These are phyloP conservation scores for Kwoniella sp. DNA, from an alignment of 768 basidiomycete species.

Conservation along the genomic window DNA sequence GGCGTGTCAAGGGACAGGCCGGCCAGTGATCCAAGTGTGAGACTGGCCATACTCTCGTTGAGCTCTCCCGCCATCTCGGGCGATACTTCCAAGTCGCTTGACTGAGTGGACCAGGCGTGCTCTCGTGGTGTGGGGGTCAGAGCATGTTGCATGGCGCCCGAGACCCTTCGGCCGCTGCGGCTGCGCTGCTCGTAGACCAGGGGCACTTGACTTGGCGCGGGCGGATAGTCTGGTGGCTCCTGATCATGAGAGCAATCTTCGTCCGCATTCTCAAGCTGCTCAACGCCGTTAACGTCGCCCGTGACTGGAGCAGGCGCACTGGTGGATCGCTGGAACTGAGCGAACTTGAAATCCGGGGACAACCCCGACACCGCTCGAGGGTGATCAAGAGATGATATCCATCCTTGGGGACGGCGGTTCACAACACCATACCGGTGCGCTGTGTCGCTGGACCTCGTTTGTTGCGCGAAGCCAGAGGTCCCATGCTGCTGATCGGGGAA, in stretches of 20 bases:
- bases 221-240: not conserved
- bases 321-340: not conserved
- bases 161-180: not conserved
- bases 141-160: constrained; percentile 18
- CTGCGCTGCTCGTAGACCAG: not conserved
- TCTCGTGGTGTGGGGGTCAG: not conserved
- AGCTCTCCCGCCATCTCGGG: not conserved
- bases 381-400: constrained; percentile 13
- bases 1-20: too few species aligned
- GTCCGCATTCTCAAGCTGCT: too few species aligned
- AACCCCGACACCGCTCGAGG: constrained; percentile 1
- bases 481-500: too few species aligned
- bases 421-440: too few species aligned
- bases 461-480: too few species aligned
- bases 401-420: constrained; percentile 13
- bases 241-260: not conserved
- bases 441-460: too few species aligned
- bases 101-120: not conserved
- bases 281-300: not conserved
- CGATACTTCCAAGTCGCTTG: not conserved
- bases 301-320: not conserved
- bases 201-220: not conserved
- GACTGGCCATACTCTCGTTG: too few species aligned
- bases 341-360: not conserved
- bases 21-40: too few species aligned